Evolutionary conservation across 495 filamentous ascomycete genomes (phyloP).

Genomic region (Pyronema domesticum): DNA sequence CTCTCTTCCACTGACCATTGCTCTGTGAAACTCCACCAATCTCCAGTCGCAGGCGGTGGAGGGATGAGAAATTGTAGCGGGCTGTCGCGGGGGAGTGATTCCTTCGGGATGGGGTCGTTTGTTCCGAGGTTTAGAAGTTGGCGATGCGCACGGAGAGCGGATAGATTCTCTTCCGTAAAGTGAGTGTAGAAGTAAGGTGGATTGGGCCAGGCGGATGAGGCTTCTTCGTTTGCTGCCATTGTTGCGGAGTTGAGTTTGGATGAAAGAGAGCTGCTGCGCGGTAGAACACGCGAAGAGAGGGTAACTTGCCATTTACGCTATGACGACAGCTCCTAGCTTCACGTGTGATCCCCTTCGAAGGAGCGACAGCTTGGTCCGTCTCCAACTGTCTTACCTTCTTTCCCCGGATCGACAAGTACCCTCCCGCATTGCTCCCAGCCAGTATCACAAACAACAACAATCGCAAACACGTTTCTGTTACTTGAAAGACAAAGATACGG

Average conservation of each 20-base stretch:
- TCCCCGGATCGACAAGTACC: too few species aligned
- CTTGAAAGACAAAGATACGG: background rate
- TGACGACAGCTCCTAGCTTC: background rate
- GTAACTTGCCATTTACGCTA: background rate
- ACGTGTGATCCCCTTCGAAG: too few species aligned
- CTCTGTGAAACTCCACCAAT: slow-evolving; percentile 59
- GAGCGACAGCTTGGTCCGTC: too few species aligned
- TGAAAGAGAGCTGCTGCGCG: background rate
- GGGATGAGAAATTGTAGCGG: slow-evolving; percentile 60
- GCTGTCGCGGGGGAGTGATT: slow-evolving; percentile 42
- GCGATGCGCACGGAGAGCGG: slow-evolving; percentile 38
- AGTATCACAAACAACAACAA: too few species aligned
- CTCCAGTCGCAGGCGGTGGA: slow-evolving; percentile 48
- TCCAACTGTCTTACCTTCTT: too few species aligned
- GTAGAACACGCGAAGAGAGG: background rate
- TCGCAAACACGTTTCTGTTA: background rate
- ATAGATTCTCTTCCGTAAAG: slow-evolving; percentile 65
- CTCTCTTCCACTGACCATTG: slow-evolving; percentile 37
- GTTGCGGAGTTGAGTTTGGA: background rate
- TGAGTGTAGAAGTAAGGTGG: slow-evolving; percentile 81
- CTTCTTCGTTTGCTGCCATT: slow-evolving; percentile 33
- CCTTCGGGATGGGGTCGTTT: slow-evolving; percentile 17
- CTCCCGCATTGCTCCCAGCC: too few species aligned
- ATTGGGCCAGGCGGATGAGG: slow-evolving; percentile 45
- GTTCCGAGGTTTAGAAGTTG: slow-evolving; percentile 14